Conservation (phyloP, 169 alveolate species). For the Neospora caninum region DNA sequence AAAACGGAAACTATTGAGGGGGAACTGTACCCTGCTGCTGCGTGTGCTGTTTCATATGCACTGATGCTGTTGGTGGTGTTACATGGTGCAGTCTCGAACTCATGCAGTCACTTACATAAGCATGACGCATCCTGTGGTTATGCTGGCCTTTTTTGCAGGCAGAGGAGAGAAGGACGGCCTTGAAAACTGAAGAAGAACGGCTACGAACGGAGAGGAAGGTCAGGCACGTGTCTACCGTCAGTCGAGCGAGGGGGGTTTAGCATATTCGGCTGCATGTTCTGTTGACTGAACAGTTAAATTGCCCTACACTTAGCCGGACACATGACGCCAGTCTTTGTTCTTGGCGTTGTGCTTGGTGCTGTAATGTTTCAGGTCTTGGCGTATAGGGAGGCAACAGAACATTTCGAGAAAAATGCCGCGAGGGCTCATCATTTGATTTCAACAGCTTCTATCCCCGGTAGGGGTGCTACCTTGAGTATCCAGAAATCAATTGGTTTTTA, state of each 20-base stretch:
- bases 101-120: not conserved
- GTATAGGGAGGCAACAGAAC: not conserved
- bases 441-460: slow-evolving; percentile 31
- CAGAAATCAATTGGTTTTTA: too few species aligned
- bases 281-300: not conserved
- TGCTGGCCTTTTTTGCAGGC: not conserved
- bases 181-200: not conserved
- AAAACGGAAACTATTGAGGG: too few species aligned
- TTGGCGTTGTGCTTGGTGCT: not conserved
- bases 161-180: not conserved
- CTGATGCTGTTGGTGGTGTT: not conserved
- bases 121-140: not conserved
- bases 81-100: not conserved
- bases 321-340: not conserved
- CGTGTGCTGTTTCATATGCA: not conserved
- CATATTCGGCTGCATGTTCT: not conserved
- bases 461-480: not conserved
- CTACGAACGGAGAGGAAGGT: not conserved
- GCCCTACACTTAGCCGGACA: too few species aligned
- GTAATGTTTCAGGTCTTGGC: not conserved
- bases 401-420: not conserved
- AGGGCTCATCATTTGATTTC: slow-evolving; percentile 22
- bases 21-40: not conserved
- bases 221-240: not conserved
- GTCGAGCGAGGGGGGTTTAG: not conserved